Evolutionary conservation across 352 stramenopile species (phyloP).

Genomic region (Detonula confervacea): DNA sequence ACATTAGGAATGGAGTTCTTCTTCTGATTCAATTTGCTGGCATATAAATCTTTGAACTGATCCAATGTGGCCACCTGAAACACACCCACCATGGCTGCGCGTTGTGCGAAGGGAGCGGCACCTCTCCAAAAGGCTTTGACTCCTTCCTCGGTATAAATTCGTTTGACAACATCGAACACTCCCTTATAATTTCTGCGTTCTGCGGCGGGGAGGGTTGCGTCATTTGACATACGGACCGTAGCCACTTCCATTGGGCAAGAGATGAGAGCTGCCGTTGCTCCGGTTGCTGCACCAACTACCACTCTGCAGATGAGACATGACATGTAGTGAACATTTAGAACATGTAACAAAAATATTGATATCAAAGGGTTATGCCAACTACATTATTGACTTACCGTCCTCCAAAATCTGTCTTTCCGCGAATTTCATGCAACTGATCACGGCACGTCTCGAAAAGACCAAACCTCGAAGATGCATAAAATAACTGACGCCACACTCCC

Average conservation of each 20-base stretch:
- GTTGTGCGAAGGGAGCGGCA: slow-evolving; percentile 61
- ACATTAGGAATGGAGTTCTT: slow-evolving; percentile 67
- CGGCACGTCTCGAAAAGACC: slow-evolving; percentile 86
- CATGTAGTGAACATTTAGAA: too few relatives aligned
- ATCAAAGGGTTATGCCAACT: too few relatives aligned
- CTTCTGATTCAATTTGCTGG: slow-evolving; percentile 65
- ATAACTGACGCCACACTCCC: slow-evolving; percentile 81
- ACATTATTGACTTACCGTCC: slow-evolving; percentile 74
- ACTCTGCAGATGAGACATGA: slow-evolving; percentile 54
- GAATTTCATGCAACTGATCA: slow-evolving; percentile 81
- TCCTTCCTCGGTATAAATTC: slow-evolving; percentile 67
- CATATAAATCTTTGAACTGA: slow-evolving; percentile 86
- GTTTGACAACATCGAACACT: slow-evolving; percentile 53
- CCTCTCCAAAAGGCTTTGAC: slow-evolving; percentile 66
- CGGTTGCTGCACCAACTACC: slow-evolving; percentile 68
- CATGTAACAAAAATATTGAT: too few relatives aligned
- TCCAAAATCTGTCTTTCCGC: slow-evolving; percentile 84
- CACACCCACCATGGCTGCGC: slow-evolving; percentile 78
- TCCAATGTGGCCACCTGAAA: slow-evolving; percentile 87
- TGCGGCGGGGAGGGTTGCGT: slow-evolving; percentile 55
- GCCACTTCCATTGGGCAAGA: slow-evolving; percentile 73
- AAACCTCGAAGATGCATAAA: slow-evolving; percentile 85
- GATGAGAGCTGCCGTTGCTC: slow-evolving; percentile 62
- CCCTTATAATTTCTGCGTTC: slow-evolving; percentile 67
- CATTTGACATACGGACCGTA: slow-evolving; percentile 71